Evolutionary conservation across 1,139 yeast species (phyloP), one percentile per base, ranked within the genome.

Genomic region (Blastobotrys arbuscula): DNA sequence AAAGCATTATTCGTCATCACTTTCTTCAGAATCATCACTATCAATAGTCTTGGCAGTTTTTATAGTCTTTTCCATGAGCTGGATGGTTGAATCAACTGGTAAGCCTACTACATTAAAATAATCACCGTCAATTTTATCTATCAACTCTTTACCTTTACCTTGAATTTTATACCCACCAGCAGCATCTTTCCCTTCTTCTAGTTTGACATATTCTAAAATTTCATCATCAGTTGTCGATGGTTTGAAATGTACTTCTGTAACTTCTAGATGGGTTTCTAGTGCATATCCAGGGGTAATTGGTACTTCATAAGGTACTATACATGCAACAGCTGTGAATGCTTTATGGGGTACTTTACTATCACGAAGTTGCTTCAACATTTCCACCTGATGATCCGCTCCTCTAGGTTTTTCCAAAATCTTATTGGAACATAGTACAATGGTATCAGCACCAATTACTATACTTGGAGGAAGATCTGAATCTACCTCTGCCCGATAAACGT

Each of bases 121-220:
- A 62, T 90, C 97, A 0, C 98, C 98, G 2, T 73, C 72, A 15
- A 89, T 76, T 16, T 69, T 66, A 36, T 73, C 68, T 55, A 92
- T 78, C 52, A 92, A 67, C 41, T 82, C 60, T 31, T 65, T 59
- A 2, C 86, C 83, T 1, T 82, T 86, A 16, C 45, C 40, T 65
- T 92, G 97, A 53, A 84, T 83, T 58, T 82, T 83, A 68, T 88
- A 89, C 1, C 98, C 98, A 7, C 97, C 98, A 0, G 97, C 97
- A 1, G 86, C 97, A 39, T 77, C 75, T 5, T 73, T 53, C 0
- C 94, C 98, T 63, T 90, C 97, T 24, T 77, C 84, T 2, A 81
- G 70, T 1, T 74, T 74, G 10, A 86, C 82, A 63, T 90, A 92
- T 15, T 73, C 71, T 34, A 74, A 59, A 2, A 90, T 63, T 34